phyloP scores from a whole-genome alignment of 2,329 filamentous ascomycete genomes.

The Zymoseptoria passerinii region DNA sequence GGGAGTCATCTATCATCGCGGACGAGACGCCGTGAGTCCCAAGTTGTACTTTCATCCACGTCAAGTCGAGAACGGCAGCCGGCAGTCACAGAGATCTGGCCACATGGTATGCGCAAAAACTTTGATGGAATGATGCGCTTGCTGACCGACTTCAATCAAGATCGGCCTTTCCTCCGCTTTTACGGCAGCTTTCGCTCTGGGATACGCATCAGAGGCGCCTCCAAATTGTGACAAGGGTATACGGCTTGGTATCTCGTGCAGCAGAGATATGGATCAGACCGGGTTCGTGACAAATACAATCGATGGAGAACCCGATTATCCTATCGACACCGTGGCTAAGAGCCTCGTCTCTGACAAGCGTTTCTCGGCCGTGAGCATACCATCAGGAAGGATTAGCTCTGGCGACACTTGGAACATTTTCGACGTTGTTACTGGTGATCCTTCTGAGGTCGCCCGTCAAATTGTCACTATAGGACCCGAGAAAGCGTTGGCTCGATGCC shows the following conservation, averaged over 20 bases:
- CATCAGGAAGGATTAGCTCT: conserved; percentile 26
- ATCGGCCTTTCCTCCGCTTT: conserved; percentile 26
- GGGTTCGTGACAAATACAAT: conserved; percentile 22
- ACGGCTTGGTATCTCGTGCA: conserved; percentile 24
- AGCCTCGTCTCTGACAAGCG: conserved; percentile 18
- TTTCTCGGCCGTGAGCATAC: conserved; percentile 24
- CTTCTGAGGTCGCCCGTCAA: conserved; percentile 26
- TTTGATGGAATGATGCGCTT: conserved; percentile 1
- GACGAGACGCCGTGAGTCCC: conserved; percentile 28
- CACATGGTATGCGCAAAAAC: conserved; percentile 10
- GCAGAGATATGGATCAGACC: conserved; percentile 17
- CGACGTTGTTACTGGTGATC: conserved; percentile 26
- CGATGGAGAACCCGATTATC: conserved; percentile 24
- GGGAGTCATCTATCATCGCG: conserved; percentile 28
- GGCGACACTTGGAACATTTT: conserved; percentile 30
- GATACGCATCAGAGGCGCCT: conserved; percentile 25
- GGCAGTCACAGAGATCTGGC: conserved; percentile 1
- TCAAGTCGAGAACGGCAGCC: conserved; percentile 18
- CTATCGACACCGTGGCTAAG: conserved; percentile 20
- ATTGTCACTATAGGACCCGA: conserved; percentile 25
- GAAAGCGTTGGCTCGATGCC: conserved; percentile 25
- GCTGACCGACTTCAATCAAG: conserved; percentile 15
- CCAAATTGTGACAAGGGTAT: conserved; percentile 25
- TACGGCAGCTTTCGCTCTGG: conserved; percentile 28
- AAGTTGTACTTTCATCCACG: conserved; percentile 27